Evolutionary conservation across 345 rosid genomes (phyloP).

Genomic region (Heritiera fomes): DNA sequence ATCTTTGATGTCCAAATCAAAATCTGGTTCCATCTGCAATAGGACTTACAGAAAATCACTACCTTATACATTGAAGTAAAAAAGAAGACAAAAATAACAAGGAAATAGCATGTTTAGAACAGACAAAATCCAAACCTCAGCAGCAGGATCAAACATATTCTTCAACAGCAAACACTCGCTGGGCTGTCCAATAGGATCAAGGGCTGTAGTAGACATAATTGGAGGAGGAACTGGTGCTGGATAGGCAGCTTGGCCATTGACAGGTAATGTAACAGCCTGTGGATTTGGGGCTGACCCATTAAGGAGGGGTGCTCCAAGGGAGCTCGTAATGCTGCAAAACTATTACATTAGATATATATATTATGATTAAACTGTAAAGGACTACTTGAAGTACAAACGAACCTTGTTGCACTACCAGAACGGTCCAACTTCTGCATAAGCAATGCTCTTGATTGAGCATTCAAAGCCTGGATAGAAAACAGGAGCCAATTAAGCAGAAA

Average conservation of each 20-base stretch:
- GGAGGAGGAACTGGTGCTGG: constrained; percentile 57
- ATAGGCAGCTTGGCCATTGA: constrained; percentile 49
- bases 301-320: constrained; percentile 64
- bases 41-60: constrained; percentile 17
- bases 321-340: constrained; percentile 55
- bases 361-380: constrained; percentile 10
- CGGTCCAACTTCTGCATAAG: constrained; percentile 95
- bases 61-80: neutral
- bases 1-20: constrained; percentile 73
- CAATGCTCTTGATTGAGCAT: constrained; percentile 86
- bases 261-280: constrained; percentile 50
- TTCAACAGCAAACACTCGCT: constrained; percentile 83
- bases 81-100: neutral
- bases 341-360: constrained; percentile 5
- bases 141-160: constrained; percentile 89
- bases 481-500: constrained; percentile 8
- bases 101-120: neutral
- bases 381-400: constrained; percentile 21
- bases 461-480: constrained; percentile 56
- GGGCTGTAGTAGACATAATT: constrained; percentile 44
- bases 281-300: constrained; percentile 64
- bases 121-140: constrained; percentile 58
- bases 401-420: constrained; percentile 79
- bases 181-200: constrained; percentile 75
- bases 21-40: constrained; percentile 78